Base-by-base conservation (phyloP, 2,329 filamentous ascomycete species). In the Furcasterigmium sp. region DNA sequence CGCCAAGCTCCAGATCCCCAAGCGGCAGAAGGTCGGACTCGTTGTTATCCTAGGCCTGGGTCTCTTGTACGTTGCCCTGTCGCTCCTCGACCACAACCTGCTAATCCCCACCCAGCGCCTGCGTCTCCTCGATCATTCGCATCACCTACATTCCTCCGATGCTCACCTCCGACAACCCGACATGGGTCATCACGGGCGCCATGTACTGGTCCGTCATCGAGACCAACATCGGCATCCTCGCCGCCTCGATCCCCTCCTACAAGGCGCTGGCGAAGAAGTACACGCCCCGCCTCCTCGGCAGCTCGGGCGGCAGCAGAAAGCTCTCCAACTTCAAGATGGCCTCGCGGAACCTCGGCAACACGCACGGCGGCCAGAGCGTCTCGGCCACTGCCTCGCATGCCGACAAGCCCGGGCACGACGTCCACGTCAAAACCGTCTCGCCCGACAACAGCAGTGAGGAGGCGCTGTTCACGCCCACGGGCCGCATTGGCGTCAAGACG, bases 51-150 rank as follows among this genome's bases (percentile, higher is more conserved):
- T 74, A 18, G 66, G 63, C 25, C 51, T 74, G 9, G 70, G 70
- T 45, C 58, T 70, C 17, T 65, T 71, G 62, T 61, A 46, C 49
- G 56, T 50, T 9, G 15, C 18, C n/a, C 15, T 35, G 5, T 2
- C 15, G n/a, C 17, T 18, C 5, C n/a, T 17, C 10, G n/a, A 4
- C 3, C n/a, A 19, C 3, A 35, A 17, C n/a, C 11, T 15, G 5
- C 14, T 23, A 11, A 41, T 19, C n/a, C 7, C 32, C 7, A 26
- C 14, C 5, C 23, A 70, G 68, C 47, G 66, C 68, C 34, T 72
- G 68, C 44, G 51, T 70, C 29, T 69, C 68, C 11, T 69, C 67
- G 7, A 69, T 72, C 43, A 62, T 72, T 34, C 64, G 69, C 43
- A 68, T 72, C 41, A 69, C 65, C 19, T 69, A 63, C 30, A 63